phyloP scores from a whole-genome alignment of 2,329 filamentous ascomycete genomes.

The Colletotrichum tamarilloi region DNA sequence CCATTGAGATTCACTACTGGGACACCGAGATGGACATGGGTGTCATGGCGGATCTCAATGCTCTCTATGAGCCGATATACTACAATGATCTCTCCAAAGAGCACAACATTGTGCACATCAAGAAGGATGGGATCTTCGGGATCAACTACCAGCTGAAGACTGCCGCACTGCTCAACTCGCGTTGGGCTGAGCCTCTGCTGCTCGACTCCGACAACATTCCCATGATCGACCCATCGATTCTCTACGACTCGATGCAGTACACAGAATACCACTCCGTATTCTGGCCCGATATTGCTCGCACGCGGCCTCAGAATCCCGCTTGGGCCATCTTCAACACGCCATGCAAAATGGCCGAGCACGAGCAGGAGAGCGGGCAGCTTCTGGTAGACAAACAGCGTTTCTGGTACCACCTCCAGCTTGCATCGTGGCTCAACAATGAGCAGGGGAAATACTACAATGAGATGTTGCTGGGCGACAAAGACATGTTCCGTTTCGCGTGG shows the following conservation, averaged over 20 bases:
- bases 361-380: conserved; percentile 23
- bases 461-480: conserved; percentile 24
- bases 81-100: conserved; percentile 27
- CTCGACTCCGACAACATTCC: conserved; percentile 22
- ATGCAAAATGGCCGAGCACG: conserved; percentile 26
- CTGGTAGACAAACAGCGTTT: conserved; percentile 26
- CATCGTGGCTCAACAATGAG: conserved; percentile 28
- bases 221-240: conserved; percentile 1
- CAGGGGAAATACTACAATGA: conserved; percentile 24
- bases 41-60: conserved; percentile 19
- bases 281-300: conserved; percentile 26
- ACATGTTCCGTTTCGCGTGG: conserved; percentile 32
- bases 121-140: conserved; percentile 27
- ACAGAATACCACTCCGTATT: conserved; percentile 16
- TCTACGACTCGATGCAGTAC: conserved; percentile 25
- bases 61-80: conserved; percentile 15
- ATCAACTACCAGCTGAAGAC: conserved; percentile 33
- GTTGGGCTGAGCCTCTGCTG: conserved; percentile 11
- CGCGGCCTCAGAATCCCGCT: conserved; percentile 9
- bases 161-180: conserved; percentile 18
- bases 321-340: conserved; percentile 27
- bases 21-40: conserved; percentile 19
- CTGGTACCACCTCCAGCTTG: conserved; percentile 30
- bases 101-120: conserved; percentile 22
- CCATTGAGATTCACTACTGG: conserved; percentile 24